Evolutionary conservation across 768 basidiomycete genomes (phyloP), one percentile per base, ranked within the genome.

Genomic region (Obba rivulosa): DNA sequence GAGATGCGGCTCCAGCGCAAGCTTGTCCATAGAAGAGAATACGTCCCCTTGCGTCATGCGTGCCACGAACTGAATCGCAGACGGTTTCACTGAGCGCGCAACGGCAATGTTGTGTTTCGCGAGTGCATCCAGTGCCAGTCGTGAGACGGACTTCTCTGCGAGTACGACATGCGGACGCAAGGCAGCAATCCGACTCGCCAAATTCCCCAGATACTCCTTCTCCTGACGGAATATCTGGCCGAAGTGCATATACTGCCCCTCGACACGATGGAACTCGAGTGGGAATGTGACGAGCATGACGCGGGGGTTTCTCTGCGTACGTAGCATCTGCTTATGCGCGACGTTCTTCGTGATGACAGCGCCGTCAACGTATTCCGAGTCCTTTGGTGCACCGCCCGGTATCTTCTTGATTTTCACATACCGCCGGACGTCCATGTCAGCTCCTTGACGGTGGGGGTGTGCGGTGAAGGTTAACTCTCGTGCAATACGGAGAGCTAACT

Each of bases 391-490:
- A 3, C 96, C 96, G 20, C 96, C 96, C 0, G 96, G 95, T 14
- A 98, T 87, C 68, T 95, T 95, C 73, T 99, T 98, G 67, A 98
- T 94, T 70, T 97, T 97, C 41, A 98, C 92, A 57, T 95, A 96
- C 34, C 85, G 80, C 25, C 95, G 76, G 20, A 96, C 86, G 64
- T 98, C 96, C 83, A 97, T 93, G 54, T 91, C 88, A 57, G 92
- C 89, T 2, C 92, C 92, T 62, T 90, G 84, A 4, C 84, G 78
- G 54, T 90, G 83, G 8, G 78, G 75, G 25, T 73, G 60, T 24
- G 78, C 70, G 2, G 85, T 86, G 62, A 92, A 90, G 0, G 89
- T 87, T 49, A 94, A 72, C 48, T 91, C 88, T 18, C 83, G 81
- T 3, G 93, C 90, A 38, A 95, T 88, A 35, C 86, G 82, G 41